phyloP scores from a whole-genome alignment of 2,329 filamentous ascomycete genomes.

The Alternaria brassicicola region DNA sequence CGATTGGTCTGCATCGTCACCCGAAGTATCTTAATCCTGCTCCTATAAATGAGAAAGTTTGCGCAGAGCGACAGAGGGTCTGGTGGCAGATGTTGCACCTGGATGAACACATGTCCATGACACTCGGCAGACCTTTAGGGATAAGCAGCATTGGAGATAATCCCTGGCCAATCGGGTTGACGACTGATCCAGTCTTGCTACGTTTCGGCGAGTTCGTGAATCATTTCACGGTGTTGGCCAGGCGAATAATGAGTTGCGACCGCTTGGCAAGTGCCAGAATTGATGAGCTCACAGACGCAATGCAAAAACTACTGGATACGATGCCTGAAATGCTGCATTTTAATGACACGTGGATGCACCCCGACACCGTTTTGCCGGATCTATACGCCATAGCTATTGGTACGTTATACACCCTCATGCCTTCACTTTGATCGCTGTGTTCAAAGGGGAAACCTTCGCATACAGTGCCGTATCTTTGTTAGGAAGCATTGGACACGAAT shows the following conservation, averaged over 20 bases:
- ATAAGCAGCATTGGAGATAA: slow-evolving; percentile 59
- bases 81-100: slow-evolving; percentile 63
- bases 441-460: not conserved
- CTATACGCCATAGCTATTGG: slow-evolving; percentile 54
- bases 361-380: slow-evolving; percentile 50
- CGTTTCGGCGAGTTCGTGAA: slow-evolving; percentile 54
- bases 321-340: slow-evolving; percentile 57
- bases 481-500: not conserved
- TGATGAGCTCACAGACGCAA: slow-evolving; percentile 55
- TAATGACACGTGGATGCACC: slow-evolving; percentile 52
- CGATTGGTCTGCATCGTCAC: slow-evolving; percentile 58
- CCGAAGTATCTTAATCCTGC: slow-evolving; percentile 54
- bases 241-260: slow-evolving; percentile 55
- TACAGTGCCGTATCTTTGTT: fast-evolving
- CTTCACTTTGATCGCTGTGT: not conserved
- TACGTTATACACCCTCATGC: slow-evolving; percentile 31
- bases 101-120: slow-evolving; percentile 59
- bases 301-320: slow-evolving; percentile 53
- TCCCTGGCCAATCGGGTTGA: slow-evolving; percentile 53
- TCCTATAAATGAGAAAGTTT: slow-evolving; percentile 50
- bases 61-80: slow-evolving; percentile 51
- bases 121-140: slow-evolving; percentile 55
- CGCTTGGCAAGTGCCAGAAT: slow-evolving; percentile 53
- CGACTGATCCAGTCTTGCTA: slow-evolving; percentile 53
- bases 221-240: slow-evolving; percentile 56